Conservation (phyloP, 1,284 basidiomycete genomes). For the Leucoagaricus sp. region DNA sequence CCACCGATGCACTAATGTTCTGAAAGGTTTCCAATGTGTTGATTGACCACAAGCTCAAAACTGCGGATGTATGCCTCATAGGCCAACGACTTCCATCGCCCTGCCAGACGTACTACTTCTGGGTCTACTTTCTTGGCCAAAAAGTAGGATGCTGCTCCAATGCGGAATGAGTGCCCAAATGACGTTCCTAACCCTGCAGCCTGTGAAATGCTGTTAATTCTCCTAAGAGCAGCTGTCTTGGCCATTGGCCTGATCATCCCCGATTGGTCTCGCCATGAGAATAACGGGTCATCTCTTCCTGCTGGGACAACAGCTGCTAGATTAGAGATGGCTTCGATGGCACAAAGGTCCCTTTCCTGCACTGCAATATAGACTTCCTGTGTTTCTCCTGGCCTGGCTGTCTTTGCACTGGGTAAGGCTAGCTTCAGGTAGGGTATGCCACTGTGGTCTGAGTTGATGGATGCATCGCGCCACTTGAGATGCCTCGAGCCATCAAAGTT, state of each 20-base stretch:
- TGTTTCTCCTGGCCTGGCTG: constrained; percentile 24
- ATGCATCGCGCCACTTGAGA: constrained; percentile 22
- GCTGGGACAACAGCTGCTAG: constrained; percentile 30
- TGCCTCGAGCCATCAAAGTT: constrained; percentile 24
- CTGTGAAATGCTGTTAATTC: constrained; percentile 28
- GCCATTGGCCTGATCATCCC: constrained; percentile 29
- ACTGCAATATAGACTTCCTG: constrained; percentile 28
- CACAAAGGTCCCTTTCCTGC: constrained; percentile 25
- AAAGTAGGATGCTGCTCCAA: constrained; percentile 23
- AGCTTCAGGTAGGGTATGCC: not conserved
- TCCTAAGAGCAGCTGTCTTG: constrained; percentile 22
- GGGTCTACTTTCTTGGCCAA: constrained; percentile 29
- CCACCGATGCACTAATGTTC: not conserved
- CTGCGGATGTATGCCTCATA: constrained; percentile 19
- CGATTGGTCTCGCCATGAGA: not conserved
- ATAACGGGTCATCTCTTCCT: not conserved
- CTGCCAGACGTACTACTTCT: constrained; percentile 28
- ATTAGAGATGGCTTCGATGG: constrained; percentile 30
- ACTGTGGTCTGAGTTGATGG: constrained; percentile 19
- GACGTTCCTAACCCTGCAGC: constrained; percentile 28
- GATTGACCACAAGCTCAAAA: constrained; percentile 14
- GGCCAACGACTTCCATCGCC: constrained; percentile 19
- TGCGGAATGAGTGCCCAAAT: constrained; percentile 38
- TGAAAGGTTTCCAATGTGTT: not conserved
- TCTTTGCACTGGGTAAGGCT: not conserved